Conservation (phyloP, 2,329 filamentous ascomycete species). For the Colletotrichum endophyticum region DNA sequence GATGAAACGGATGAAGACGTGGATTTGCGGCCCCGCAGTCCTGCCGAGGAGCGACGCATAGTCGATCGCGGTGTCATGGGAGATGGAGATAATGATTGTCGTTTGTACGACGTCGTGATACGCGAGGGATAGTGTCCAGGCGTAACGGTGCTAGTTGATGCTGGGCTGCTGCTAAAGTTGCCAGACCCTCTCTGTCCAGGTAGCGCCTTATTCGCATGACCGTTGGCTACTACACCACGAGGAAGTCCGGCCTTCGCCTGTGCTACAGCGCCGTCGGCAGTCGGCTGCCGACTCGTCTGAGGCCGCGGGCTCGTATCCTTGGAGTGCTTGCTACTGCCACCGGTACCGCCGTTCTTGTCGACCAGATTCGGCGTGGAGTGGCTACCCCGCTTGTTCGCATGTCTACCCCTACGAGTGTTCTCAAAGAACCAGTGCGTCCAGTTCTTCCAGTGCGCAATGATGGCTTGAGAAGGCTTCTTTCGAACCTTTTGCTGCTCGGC, state of each 20-base stretch:
- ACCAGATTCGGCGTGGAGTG: conserved; percentile 65
- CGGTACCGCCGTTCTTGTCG: conserved; percentile 45
- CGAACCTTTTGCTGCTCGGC: conserved; percentile 50
- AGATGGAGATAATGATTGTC: conserved; percentile 84
- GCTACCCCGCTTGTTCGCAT: conserved; percentile 55
- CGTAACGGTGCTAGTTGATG: conserved; percentile 29
- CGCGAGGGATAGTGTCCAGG: conserved; percentile 34
- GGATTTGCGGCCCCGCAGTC: conserved; percentile 89
- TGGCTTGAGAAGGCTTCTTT: conserved; percentile 63
- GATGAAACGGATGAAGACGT: conserved; percentile 96
- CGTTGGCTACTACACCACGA: conserved; percentile 57
- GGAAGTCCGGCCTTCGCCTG: conserved; percentile 51
- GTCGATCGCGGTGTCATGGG: conserved; percentile 89
- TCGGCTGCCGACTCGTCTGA: conserved; percentile 63
- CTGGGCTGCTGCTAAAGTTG: conserved; percentile 27
- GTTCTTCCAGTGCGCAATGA: conserved; percentile 66
- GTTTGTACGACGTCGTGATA: conserved; percentile 59
- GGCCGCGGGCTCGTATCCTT: conserved; percentile 63
- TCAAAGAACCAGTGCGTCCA: conserved; percentile 69
- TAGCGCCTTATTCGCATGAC: conserved; percentile 40
- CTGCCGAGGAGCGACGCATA: conserved; percentile 81
- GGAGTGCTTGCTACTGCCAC: conserved; percentile 42
- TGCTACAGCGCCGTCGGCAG: conserved; percentile 37
- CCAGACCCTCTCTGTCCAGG: background rate
- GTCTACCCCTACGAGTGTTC: conserved; percentile 56